These are phyloP conservation scores for Dioscorea cayenensis DNA, from an alignment of 116 monocot species.

Conservation along the genomic window DNA sequence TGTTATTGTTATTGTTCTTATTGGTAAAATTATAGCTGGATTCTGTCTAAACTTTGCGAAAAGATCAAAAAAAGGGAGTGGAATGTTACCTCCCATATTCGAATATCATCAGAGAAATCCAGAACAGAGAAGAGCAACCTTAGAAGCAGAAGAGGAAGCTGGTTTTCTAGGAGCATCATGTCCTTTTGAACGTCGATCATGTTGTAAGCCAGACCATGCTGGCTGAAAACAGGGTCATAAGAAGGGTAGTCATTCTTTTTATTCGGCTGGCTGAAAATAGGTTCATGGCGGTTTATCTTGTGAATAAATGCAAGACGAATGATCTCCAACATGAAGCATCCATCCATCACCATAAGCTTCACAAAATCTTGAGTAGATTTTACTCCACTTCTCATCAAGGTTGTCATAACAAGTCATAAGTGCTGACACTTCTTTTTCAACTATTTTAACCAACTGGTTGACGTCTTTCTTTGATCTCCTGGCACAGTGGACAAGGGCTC, in stretches of 20 bases:
- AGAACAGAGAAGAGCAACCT: conserved; percentile 6
- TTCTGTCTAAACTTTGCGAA: background rate
- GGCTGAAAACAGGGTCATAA: conserved; percentile 60
- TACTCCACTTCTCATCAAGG: conserved; percentile 32
- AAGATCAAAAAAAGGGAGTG: background rate
- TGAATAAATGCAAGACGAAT: conserved; percentile 4
- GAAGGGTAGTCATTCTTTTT: conserved; percentile 16
- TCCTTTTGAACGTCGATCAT: conserved; percentile 42
- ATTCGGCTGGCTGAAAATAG: background rate
- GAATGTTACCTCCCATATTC: background rate
- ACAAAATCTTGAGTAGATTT: conserved; percentile 21
- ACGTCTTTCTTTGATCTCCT: conserved; percentile 22
- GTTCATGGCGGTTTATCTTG: no score
- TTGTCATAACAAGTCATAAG: conserved; percentile 31
- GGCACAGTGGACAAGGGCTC: conserved; percentile 54
- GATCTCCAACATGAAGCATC: conserved; percentile 59
- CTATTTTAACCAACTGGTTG: conserved; percentile 18
- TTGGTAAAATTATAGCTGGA: no score
- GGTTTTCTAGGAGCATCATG: conserved; percentile 53
- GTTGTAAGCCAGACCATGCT: conserved; percentile 26
- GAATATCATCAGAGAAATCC: background rate
- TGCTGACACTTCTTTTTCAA: conserved; percentile 25
- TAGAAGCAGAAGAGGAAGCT: conserved; percentile 43
- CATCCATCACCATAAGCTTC: conserved; percentile 52
- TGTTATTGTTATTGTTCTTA: no score